Percentiles rank a stretch among this genome's conserved stretches.
phyloP scores from a whole-genome alignment of 1,139 yeast species.

The Hansenula sp. region DNA sequence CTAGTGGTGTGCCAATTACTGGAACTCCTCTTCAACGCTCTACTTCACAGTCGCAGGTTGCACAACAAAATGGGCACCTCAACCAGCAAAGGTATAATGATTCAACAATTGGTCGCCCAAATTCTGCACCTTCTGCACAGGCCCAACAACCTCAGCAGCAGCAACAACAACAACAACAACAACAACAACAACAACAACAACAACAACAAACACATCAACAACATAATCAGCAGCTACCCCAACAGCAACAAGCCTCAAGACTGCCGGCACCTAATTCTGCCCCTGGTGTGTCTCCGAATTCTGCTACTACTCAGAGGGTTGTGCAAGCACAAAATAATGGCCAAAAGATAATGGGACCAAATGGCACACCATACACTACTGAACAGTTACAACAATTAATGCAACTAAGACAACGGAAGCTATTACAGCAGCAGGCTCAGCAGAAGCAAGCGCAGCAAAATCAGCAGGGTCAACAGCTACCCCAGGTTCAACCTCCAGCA shows the following conservation, averaged over 20 bases:
- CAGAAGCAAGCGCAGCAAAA: not conserved
- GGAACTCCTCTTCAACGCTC: constrained; percentile 8
- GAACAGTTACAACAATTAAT: constrained; percentile 25
- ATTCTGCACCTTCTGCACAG: not conserved
- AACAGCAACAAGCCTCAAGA: constrained; percentile 1
- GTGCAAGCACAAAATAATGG: constrained; percentile 1
- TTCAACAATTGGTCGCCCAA: not conserved
- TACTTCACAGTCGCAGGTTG: constrained; percentile 5
- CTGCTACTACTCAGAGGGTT: not conserved
- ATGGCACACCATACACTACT: constrained; percentile 19
- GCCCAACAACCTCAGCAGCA: constrained; percentile 13
- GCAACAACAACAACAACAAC: constrained; percentile 28
- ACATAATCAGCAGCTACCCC: constrained; percentile 12
- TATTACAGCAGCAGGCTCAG: constrained; percentile 38
- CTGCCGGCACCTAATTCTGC: constrained; percentile 3
- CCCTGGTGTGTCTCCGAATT: constrained; percentile 5
- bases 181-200: constrained; percentile 1
- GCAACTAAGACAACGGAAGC: constrained; percentile 24
- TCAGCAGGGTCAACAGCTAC: not conserved
- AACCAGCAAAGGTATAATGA: not conserved
- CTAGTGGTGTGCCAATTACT: constrained; percentile 3
- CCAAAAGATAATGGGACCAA: constrained; percentile 10
- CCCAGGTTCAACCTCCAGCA: constrained; percentile 12
- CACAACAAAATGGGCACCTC: constrained; percentile 3
- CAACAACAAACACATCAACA: constrained; percentile 5